Conservation (phyloP, 306 rosid genomes). For the Dalbergia cochinchinensis region DNA sequence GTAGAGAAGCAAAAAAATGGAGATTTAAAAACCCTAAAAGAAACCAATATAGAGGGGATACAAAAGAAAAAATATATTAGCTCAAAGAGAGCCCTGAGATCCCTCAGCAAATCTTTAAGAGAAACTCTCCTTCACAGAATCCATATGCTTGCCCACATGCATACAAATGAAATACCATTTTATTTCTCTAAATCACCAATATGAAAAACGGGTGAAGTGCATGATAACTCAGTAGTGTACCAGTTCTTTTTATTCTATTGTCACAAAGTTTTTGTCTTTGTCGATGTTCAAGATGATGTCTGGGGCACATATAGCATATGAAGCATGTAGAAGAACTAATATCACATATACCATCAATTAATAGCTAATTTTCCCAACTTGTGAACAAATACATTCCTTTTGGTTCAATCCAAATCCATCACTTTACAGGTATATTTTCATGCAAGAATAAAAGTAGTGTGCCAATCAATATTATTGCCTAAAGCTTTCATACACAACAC, state of each 20-base stretch:
- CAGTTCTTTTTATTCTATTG: neutral
- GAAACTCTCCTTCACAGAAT: neutral
- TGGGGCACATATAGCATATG: neutral
- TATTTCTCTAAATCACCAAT: neutral
- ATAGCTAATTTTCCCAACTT: slow-evolving; percentile 24
- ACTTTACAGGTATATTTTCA: slow-evolving; percentile 5
- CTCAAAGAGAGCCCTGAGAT: neutral
- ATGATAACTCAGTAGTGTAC: neutral
- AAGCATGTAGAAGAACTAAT: neutral
- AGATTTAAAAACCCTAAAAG: neutral
- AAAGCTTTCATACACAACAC: slow-evolving; percentile 39
- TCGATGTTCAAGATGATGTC: too few species aligned
- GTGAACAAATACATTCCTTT: slow-evolving; percentile 7
- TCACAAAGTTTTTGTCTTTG: neutral
- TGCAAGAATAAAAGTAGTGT: neutral
- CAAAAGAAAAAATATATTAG: neutral
- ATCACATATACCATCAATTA: slow-evolving; percentile 23
- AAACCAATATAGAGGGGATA: neutral
- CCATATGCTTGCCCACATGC: neutral
- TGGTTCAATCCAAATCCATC: slow-evolving; percentile 24
- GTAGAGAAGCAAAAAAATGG: neutral
- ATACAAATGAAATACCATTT: neutral
- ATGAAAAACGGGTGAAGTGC: neutral
- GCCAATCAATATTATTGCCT: slow-evolving; percentile 18
- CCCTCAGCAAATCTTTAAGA: slow-evolving; percentile 12